These are phyloP conservation scores for Avena eriantha DNA, from an alignment of 176 grass and related monocot species.

Conservation along the genomic window DNA sequence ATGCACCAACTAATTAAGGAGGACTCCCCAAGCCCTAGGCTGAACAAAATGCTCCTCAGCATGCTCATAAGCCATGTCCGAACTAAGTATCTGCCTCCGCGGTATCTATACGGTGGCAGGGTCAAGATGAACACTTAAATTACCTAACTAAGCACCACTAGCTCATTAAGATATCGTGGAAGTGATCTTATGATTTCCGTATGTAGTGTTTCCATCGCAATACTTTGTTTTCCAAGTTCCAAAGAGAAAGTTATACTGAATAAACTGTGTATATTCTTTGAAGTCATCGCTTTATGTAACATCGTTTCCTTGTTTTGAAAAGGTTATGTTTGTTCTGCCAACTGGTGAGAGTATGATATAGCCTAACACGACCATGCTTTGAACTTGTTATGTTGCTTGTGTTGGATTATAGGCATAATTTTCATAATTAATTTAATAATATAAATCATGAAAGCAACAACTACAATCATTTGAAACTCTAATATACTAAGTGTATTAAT, in stretches of 20 bases:
- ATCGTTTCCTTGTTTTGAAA: background rate
- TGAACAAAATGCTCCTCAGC: background rate
- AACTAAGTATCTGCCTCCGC: conserved; percentile 22
- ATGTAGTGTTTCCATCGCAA: background rate
- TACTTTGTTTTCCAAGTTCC: conserved; percentile 7
- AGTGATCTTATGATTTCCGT: background rate
- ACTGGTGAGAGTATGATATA: background rate
- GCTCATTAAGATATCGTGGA: background rate
- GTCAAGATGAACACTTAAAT: background rate
- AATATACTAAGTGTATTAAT: too few species aligned
- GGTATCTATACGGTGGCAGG: background rate
- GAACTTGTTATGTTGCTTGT: too few species aligned
- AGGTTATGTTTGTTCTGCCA: background rate
- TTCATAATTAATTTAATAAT: too few species aligned
- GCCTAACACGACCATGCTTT: too few species aligned
- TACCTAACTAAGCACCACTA: background rate
- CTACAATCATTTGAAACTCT: too few species aligned
- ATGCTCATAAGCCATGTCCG: background rate
- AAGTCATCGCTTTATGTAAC: background rate
- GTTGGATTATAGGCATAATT: too few species aligned
- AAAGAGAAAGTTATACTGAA: conserved; percentile 12
- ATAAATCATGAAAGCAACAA: too few species aligned
- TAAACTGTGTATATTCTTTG: conserved; percentile 24
- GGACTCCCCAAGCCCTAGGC: background rate
- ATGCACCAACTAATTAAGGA: conserved; percentile 24